Evolutionary conservation across 495 filamentous ascomycete genomes (phyloP), one percentile per base, ranked within the genome.

Genomic region (Hypomontagnella monticulosa): DNA sequence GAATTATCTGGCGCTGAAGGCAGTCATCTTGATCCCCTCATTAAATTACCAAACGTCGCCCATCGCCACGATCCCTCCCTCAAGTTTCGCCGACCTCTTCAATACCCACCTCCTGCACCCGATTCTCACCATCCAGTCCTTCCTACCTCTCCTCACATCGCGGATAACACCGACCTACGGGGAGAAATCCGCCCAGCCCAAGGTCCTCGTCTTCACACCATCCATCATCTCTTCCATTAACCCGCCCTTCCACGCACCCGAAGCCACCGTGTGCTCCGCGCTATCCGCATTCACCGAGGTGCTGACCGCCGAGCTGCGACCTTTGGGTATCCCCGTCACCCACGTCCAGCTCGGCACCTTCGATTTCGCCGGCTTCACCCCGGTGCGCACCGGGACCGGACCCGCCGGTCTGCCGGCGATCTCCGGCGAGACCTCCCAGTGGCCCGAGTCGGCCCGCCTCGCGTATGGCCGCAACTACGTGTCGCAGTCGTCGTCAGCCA

Each of bases 101-200:
- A 97, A 97, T 79, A 91, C 90, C 4, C 92, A 93, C 53, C 83
- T 98, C n/a, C 84, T 98, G 27, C 88, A 91, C n/a, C 93, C 96
- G 4, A 90, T 98, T 61, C 83, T 96, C 56, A 92, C 89, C 0
- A 83, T 91, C 9, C 93, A 97, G 73, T 84, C 89, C 19, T 97
- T 98, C 79, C 81, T 98, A 1, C 93, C 92, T 0, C 86, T 91
- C 20, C 82, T 97, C 42, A 88, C 86, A 10, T 79, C 84, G 4
- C 80, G 78, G 36, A 75, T 81, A 49, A 49, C 56, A 61, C 77
- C 79, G 3, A 27, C 23, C 44, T 75, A 79, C 47, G 76, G 75
- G 42, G 79, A 83, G n/a, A 62, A 55, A 16, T 51, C 71, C 6
- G 59, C 73, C 0, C 71, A 76, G 46, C 82, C 87, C 56, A 86